Evolutionary conservation across 345 rosid species (phyloP).

Genomic region (Populus alba): DNA sequence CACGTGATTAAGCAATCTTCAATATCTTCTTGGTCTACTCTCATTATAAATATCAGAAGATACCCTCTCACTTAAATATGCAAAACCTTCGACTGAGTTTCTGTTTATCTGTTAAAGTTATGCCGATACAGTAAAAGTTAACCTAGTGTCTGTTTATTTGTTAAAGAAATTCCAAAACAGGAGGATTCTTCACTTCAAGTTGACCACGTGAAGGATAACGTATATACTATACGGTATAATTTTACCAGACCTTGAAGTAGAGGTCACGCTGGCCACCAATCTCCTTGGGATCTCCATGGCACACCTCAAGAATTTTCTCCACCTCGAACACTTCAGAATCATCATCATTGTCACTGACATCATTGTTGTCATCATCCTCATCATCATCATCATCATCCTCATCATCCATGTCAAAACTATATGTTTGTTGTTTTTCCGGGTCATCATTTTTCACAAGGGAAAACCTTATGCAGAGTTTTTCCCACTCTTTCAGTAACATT

Average conservation of each 20-base stretch:
- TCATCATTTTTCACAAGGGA: conserved; percentile 28
- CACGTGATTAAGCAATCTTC: too few relatives aligned
- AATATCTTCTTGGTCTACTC: too few relatives aligned
- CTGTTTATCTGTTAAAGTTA: too few relatives aligned
- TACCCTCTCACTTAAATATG: too few relatives aligned
- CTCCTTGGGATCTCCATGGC: conserved; percentile 51
- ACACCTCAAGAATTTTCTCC: conserved; percentile 40
- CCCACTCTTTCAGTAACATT: conserved; percentile 57
- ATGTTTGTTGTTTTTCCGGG: conserved; percentile 17
- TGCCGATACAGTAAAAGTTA: too few relatives aligned
- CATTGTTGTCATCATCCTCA: conserved; percentile 22
- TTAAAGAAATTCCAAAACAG: too few relatives aligned
- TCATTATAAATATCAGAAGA: too few relatives aligned
- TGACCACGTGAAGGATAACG: too few relatives aligned
- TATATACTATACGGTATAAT: too few relatives aligned
- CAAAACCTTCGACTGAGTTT: too few relatives aligned
- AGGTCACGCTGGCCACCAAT: conserved; percentile 29
- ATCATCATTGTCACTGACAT: neutral
- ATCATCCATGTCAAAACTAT: conserved; percentile 19
- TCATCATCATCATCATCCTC: conserved; percentile 23
- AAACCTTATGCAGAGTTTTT: conserved; percentile 47
- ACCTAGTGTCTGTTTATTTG: too few relatives aligned
- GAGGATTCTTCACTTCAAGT: neutral
- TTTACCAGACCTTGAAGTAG: conserved; percentile 47
- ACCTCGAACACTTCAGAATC: conserved; percentile 56